Evolutionary conservation across 2,329 filamentous ascomycete genomes (phyloP), one percentile per base, ranked within the genome.

Genomic region (Pseudogymnoascus sp.): DNA sequence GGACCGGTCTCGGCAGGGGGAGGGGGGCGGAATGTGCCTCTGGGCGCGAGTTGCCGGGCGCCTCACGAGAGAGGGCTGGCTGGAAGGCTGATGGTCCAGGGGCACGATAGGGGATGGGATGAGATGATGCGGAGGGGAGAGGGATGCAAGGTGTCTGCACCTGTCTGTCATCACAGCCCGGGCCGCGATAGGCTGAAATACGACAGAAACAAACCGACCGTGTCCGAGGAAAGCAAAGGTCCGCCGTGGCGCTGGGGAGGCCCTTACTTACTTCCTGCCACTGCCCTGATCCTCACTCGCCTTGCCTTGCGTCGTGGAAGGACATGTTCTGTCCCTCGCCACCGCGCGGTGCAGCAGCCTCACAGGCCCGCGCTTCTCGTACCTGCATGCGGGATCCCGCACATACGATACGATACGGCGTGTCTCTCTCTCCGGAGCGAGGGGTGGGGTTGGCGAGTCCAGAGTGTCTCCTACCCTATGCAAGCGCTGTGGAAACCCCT

Each of bases 351-450:
- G 50, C 50, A 57, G 47, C 47, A 57, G 44, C 21, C 8, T n/a
- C 13, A 13, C 23, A 9, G 21, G 23, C 8, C 7, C 47, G n/a
- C 44, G 26, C n/a, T 57, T 47, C 17, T 57, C 50, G 50, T 57
- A 57, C 50, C 50, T 57, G 50, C 50, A 57, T 57, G 50, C n/a
- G 26, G 50, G 50, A 57, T 57, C 26, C 50, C 50, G n/a, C 13
- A n/a, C 23, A 28, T 28, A 9, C 15, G 26, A 28, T 28, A 9
- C 15, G 26, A 9, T 19, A 42, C 40, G 40, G 28, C 26, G n/a
- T 19, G 17, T 33, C 15, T 33, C 11, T 13, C 21, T 28, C 19
- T 9, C 9, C 17, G 10, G 13, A 13, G 8, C 3, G 10, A 2
- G 40, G 36, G 36, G 36, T 40, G 35, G 35, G 17, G 38, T 42